Evolutionary conservation across 1,139 yeast species (phyloP).

Genomic region (Saccharomyces uvarum): DNA sequence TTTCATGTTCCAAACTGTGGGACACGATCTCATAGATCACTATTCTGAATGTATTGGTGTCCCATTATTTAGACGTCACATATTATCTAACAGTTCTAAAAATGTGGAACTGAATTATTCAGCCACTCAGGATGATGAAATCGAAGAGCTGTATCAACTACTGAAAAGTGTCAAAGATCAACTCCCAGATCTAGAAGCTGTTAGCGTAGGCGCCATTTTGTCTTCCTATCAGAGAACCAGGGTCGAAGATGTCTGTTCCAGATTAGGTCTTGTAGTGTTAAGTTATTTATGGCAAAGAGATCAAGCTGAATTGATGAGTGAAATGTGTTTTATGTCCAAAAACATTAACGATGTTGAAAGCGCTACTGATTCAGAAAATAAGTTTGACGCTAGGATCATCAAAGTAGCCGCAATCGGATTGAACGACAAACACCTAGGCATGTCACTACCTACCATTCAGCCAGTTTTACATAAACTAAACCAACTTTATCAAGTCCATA

Average conservation of each 20-base stretch:
- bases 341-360: constrained; percentile 4
- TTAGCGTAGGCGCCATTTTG: constrained; percentile 90
- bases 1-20: constrained; percentile 98
- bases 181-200: constrained; percentile 75
- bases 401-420: constrained; percentile 93
- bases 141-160: constrained; percentile 64
- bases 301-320: constrained; percentile 70
- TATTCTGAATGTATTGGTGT: constrained; percentile 67
- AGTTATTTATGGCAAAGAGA: constrained; percentile 86
- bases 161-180: constrained; percentile 39
- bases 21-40: constrained; percentile 64
- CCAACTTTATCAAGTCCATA: constrained; percentile 66
- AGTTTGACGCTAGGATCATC: constrained; percentile 74
- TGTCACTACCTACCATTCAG: constrained; percentile 52
- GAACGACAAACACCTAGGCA: constrained; percentile 56
- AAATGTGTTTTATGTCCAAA: constrained; percentile 51
- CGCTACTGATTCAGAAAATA: constrained; percentile 17
- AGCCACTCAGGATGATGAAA: constrained; percentile 65
- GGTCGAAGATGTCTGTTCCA: constrained; percentile 80
- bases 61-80: constrained; percentile 70
- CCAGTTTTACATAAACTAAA: constrained; percentile 56
- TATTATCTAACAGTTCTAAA: constrained; percentile 49
- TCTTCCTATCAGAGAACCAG: constrained; percentile 90
- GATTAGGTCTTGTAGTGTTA: constrained; percentile 60
- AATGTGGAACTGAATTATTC: constrained; percentile 65